These are phyloP conservation scores for Pseudogymnoascus sp. DNA, from an alignment of 2,329 filamentous ascomycete genomes.

Conservation along the genomic window DNA sequence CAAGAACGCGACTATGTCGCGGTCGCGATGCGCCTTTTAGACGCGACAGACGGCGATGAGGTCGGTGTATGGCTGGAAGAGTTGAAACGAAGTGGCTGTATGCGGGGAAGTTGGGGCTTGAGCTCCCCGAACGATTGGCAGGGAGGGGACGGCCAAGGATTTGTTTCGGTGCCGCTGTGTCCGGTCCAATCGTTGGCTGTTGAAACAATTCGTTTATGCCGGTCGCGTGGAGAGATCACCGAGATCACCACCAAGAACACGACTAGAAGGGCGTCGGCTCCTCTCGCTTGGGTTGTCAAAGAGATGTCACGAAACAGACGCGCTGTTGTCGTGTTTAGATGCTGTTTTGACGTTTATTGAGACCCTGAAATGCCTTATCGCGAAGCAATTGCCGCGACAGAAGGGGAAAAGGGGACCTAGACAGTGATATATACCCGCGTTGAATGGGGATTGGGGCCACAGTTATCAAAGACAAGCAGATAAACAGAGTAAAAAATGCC, in stretches of 20 bases:
- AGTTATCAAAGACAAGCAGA: background rate
- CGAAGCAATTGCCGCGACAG: background rate
- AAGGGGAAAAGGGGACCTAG: background rate
- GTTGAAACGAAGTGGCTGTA: constrained; percentile 5
- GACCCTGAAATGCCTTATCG: background rate
- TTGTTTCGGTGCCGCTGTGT: background rate
- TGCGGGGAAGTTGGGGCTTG: constrained; percentile 1
- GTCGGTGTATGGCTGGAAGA: constrained; percentile 5
- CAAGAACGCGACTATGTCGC: constrained; percentile 7
- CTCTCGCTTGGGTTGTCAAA: background rate
- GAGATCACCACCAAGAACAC: background rate
- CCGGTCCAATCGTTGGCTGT: constrained; percentile 5
- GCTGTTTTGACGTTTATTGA: background rate
- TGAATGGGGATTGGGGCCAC: background rate
- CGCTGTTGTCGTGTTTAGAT: constrained; percentile 6
- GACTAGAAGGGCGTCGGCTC: constrained; percentile 4
- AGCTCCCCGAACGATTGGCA: background rate
- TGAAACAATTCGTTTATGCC: background rate
- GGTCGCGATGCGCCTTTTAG: constrained; percentile 4
- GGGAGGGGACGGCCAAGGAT: background rate
- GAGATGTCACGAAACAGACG: constrained; percentile 6
- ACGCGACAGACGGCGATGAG: background rate
- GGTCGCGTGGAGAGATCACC: background rate
- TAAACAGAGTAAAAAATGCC: background rate
- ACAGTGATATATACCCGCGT: background rate